Conservation (phyloP, 352 stramenopile genomes). For the Phytophthora pluvialis region DNA sequence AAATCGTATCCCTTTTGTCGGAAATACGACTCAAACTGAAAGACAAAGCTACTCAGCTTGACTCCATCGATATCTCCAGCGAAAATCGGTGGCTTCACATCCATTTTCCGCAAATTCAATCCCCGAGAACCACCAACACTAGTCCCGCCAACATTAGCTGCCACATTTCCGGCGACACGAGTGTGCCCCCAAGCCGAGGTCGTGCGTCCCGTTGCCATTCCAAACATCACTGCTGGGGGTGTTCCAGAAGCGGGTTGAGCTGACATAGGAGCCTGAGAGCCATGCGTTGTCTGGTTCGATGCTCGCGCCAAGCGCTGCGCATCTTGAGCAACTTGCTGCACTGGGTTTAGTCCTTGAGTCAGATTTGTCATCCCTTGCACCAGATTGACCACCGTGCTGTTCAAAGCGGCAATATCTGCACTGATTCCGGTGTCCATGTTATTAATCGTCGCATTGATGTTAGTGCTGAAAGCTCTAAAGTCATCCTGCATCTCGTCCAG, state of each 20-base stretch:
- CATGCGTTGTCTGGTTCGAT: background rate
- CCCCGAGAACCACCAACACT: background rate
- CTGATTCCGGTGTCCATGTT: background rate
- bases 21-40: background rate
- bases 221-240: no score
- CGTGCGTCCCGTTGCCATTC: no score
- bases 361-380: background rate
- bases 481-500: background rate
- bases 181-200: background rate
- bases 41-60: background rate
- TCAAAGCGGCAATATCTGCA: background rate
- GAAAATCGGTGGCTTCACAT: background rate
- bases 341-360: background rate
- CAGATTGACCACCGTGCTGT: background rate
- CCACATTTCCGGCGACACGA: background rate
- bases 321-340: background rate
- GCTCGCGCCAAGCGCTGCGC: background rate
- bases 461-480: background rate
- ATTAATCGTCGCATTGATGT: background rate
- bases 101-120: background rate
- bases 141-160: background rate
- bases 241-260: no score
- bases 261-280: no score
- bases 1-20: slow-evolving; percentile 3
- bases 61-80: background rate